Base-by-base conservation (phyloP, 768 basidiomycete genomes). In the Lactifluus piperatus region DNA sequence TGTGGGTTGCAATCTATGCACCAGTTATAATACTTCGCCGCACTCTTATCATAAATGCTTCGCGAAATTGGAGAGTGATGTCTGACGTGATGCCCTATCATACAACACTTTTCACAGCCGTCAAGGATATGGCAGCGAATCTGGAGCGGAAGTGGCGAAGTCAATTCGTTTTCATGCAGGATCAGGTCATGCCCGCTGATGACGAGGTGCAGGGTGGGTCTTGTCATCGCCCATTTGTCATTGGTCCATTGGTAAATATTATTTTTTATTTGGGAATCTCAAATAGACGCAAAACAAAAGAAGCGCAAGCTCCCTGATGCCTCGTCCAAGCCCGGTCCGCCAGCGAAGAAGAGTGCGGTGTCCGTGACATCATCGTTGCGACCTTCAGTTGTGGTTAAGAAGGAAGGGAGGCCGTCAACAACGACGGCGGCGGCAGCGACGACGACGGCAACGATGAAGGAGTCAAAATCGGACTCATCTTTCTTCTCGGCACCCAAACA, bases 111-210 rank as follows among this genome's bases (percentile, higher is more conserved):
- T 72, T 70, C 72, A 71, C 78, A 92, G 90, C 90, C 75, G 81
- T 90, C 85, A 88, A 91, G 84, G 90, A 92, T 76, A 89, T 92
- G 87, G 90, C 90, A 67, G 82, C 81, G 70, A 91, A 89, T 76
- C 77, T 92, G 76, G 88, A 90, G 74, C 82, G 82, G 68, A 84
- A 83, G 76, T 92, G 90, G 91, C 82, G 87, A 58, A 75, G 75
- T 62, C 74, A 88, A 71, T 75, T 86, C 68, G 75, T 69, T 67
- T 70, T 66, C 68, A 67, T 63, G 66, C 66, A 81, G 76, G 68
- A 73, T 71, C 74, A 76, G 68, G 58, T 69, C 76, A 79, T 69
- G 64, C 63, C 65, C 30, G 65, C 50, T 29, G 70, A 72, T 57
- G 66, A 65, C 18, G 64, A 67, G 41, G 39, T 20, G 44, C 88